Conservation (phyloP, 345 rosid genomes). For the Citrus trifoliata region DNA sequence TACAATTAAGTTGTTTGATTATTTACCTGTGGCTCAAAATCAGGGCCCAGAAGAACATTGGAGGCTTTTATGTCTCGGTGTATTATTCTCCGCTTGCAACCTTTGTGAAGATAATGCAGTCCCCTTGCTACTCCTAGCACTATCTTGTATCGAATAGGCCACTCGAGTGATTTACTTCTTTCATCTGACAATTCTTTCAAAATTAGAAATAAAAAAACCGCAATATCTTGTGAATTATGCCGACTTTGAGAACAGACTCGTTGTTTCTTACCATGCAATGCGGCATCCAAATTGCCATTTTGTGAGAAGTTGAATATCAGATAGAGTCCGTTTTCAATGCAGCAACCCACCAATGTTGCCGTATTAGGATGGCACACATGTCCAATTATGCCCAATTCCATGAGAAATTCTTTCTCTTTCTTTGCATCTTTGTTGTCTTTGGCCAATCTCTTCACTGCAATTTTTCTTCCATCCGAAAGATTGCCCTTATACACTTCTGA, state of each 20-base stretch:
- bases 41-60: slow-evolving; percentile 84
- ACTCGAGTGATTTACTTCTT: slow-evolving; percentile 38
- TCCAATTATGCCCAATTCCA: slow-evolving; percentile 76
- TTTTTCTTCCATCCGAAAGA: slow-evolving; percentile 59
- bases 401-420: slow-evolving; percentile 85
- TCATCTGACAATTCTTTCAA: slow-evolving; percentile 30
- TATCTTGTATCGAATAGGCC: slow-evolving; percentile 75
- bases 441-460: slow-evolving; percentile 84
- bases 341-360: slow-evolving; percentile 76
- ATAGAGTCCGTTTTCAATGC: slow-evolving; percentile 82
- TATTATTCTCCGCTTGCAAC: slow-evolving; percentile 82
- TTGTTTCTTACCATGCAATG: slow-evolving; percentile 59
- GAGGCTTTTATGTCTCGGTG: slow-evolving; percentile 97
- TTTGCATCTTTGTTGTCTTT: slow-evolving; percentile 68
- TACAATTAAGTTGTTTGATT: not conserved
- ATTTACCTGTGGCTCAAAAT: slow-evolving; percentile 81
- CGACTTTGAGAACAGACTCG: not conserved
- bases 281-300: slow-evolving; percentile 72
- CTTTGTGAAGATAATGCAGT: slow-evolving; percentile 84
- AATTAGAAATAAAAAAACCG: not conserved
- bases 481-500: slow-evolving; percentile 92
- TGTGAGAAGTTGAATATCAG: slow-evolving; percentile 77
- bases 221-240: not conserved
- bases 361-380: slow-evolving; percentile 88
- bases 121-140: slow-evolving; percentile 79